Evolutionary conservation across 2,329 filamentous ascomycete species (phyloP), one percentile per base, ranked within the genome.

Genomic region (Hypoxylon sp.): DNA sequence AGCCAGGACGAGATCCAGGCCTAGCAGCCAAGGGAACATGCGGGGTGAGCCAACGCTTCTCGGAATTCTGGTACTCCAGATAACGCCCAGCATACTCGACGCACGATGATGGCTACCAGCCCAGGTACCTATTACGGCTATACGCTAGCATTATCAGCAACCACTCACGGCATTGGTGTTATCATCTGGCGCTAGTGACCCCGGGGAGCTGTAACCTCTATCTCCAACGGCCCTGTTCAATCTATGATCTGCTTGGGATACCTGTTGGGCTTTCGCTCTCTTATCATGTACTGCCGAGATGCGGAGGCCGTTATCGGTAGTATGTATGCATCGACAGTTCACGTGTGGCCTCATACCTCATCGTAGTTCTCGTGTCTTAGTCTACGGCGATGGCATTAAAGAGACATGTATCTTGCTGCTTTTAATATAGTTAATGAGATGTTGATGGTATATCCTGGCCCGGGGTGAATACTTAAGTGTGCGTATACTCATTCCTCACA

Each of bases 271-370:
- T 61, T 61, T 57, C 59, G 54, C 55, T 45, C 36, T 23, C 32
- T 42, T 35, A 19, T 21, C 12, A 8, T 27, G 12, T 12, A 20
- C 27, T 57, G 60, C 60, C 59, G 59, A 44, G 13, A n/a, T 50
- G 43, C 57, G 61, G 61, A 60, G 52, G 47, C 58, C 57, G 60
- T 34, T 60, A 57, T 59, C 58, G 51, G 52, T 59, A 27, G n/a
- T n/a, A n/a, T n/a, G n/a, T n/a, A n/a, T n/a, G n/a, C n/a, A n/a
- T n/a, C n/a, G n/a, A n/a, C n/a, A n/a, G n/a, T n/a, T n/a, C 30
- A 16, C 43, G 36, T 42, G 30, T 20, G n/a, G 32, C 34, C 42
- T 38, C 48, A 44, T 20, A 5, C 16, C 8, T 16, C 17, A 11
- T 17, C 15, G 17, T 17, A 7, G 23, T 31, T 29, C 7, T 19